Conservation (phyloP, 306 rosid species). For the Prunus padus region DNA sequence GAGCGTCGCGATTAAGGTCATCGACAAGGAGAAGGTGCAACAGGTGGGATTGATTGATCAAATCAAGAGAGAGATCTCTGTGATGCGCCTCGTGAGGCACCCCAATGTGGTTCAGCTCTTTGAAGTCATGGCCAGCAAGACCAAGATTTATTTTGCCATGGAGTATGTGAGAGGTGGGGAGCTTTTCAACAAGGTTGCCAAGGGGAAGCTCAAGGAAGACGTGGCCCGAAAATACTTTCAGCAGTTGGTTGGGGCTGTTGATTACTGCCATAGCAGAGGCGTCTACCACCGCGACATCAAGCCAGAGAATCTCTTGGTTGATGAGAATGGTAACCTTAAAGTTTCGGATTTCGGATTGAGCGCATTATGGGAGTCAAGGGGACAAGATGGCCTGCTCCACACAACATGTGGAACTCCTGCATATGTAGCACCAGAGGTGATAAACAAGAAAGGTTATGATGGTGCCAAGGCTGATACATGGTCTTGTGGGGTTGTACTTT, state of each 20-base stretch:
- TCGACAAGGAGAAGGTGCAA: conserved; percentile 50
- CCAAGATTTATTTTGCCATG: conserved; percentile 64
- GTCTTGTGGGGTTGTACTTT: conserved; percentile 79
- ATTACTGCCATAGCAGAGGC: conserved; percentile 57
- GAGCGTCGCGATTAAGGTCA: conserved; percentile 49
- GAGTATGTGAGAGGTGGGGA: conserved; percentile 64
- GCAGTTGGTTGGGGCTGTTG: conserved; percentile 60
- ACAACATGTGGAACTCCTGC: conserved; percentile 69
- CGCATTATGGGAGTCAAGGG: conserved; percentile 44
- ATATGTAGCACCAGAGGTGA: conserved; percentile 65
- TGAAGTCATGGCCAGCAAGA: conserved; percentile 71
- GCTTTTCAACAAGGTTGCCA: conserved; percentile 49
- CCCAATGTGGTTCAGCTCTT: conserved; percentile 60
- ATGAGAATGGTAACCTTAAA: conserved; percentile 63
- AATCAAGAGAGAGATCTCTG: conserved; percentile 56
- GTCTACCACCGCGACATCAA: conserved; percentile 65
- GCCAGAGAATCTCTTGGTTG: conserved; percentile 60
- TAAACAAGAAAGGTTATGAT: conserved; percentile 60
- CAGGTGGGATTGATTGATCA: conserved; percentile 53
- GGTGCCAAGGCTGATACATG: conserved; percentile 73
- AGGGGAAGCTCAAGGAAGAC: conserved; percentile 56
- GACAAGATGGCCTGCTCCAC: conserved; percentile 56
- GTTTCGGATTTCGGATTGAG: conserved; percentile 63
- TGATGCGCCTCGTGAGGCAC: conserved; percentile 48
- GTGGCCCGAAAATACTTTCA: conserved; percentile 59